These are phyloP conservation scores for Linaria vulgaris DNA, from an alignment of 257 asterid species.

Conservation along the genomic window DNA sequence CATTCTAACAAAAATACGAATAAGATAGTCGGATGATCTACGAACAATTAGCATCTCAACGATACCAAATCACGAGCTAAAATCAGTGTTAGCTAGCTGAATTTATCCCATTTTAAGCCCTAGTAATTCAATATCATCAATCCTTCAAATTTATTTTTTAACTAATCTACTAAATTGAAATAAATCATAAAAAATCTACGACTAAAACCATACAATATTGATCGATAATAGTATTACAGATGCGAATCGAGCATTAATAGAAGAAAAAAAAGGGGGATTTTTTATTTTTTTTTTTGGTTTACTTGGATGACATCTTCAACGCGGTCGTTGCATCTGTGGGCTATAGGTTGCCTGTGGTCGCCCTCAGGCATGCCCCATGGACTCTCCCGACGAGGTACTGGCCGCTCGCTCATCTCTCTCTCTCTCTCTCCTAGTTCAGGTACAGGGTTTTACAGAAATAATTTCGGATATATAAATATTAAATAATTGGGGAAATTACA, in stretches of 20 bases:
- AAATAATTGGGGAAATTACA: too few relatives aligned
- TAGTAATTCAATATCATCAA: not conserved
- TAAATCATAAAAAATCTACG: not conserved
- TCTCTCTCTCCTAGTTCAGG: constrained; percentile 8
- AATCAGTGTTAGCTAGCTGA: too few relatives aligned
- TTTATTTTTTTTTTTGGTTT: too few relatives aligned
- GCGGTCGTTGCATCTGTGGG: constrained; percentile 97
- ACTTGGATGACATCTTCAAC: constrained; percentile 92
- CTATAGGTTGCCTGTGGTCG: constrained; percentile 57
- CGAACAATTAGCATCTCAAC: too few relatives aligned
- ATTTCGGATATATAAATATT: too few relatives aligned
- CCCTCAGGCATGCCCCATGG: constrained; percentile 90
- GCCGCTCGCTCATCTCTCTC: constrained; percentile 74
- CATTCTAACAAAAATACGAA: too few relatives aligned
- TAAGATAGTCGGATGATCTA: too few relatives aligned
- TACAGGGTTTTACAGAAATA: not conserved
- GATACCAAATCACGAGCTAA: too few relatives aligned
- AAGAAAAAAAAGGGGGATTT: not conserved
- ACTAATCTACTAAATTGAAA: not conserved
- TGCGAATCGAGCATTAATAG: too few relatives aligned
- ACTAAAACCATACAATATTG: too few relatives aligned
- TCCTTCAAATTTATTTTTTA: not conserved
- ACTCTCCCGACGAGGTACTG: constrained; percentile 94
- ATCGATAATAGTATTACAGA: too few relatives aligned
- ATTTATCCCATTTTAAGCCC: too few relatives aligned